Base-by-base conservation (phyloP, 345 rosid species). In the Dipteronia sinensis region DNA sequence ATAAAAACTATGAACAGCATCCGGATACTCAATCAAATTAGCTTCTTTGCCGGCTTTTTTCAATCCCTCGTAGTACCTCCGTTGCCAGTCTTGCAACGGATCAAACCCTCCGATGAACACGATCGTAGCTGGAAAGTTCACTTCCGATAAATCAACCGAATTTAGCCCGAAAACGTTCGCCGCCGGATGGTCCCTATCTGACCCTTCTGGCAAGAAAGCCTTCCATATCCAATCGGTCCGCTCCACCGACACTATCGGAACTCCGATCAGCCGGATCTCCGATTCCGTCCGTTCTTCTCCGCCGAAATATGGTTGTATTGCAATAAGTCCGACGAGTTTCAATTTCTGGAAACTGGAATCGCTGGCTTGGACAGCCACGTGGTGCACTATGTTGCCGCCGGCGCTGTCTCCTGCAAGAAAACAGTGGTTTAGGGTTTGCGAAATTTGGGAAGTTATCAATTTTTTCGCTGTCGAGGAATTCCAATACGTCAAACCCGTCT, bases 41-140 rank as follows among this genome's bases (percentile, higher is more conserved):
- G 74, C 82, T 55, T 80, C 73, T 63, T 83, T 83, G 22, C 83
- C 86, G 4, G 51, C 47, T 53, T 49, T 69, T 78, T 15, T 77
- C 42, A 83, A 46, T 74, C 84, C 72, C 16, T 80, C 71, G 46
- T 67, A 78, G 61, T 83, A 83, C 77, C 74, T 80, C 34, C 78
- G 65, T 63, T 80, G 83, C 86, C 86, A 77, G 66, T 83, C 86
- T 65, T 83, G 63, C 51, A 83, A 67, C 62, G 83, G 83, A 67
- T 83, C 86, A 3, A 77, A 67, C 20, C 81, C 83, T 2, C 71
- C 79, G 4, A 76, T 29, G 44, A 70, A 2, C 3, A 77, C 70
- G 2, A 63, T 12, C 53, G 80, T 62, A 0, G 51, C 69, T 40
- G 80, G 80, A 22, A 70, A 77, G 3, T 77, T 64, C 49, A 77